Conservation (phyloP, 768 basidiomycete species). For the Kwoniella pini region DNA sequence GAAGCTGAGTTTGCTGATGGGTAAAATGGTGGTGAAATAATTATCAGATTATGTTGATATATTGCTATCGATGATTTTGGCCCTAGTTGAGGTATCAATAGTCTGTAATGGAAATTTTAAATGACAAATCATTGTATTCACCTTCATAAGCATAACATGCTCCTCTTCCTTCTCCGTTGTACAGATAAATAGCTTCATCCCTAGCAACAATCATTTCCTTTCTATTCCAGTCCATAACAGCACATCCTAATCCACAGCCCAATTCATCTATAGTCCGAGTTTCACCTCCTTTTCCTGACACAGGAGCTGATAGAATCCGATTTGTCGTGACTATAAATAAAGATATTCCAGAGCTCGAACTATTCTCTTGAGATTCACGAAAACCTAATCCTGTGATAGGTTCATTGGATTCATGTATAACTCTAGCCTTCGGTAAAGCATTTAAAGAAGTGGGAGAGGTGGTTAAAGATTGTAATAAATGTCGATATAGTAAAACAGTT, state of each 20-base stretch:
- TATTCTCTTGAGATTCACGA: constrained; percentile 59
- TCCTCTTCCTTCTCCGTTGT: constrained; percentile 76
- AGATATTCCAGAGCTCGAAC: constrained; percentile 55
- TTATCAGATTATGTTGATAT: constrained; percentile 80
- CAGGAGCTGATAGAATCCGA: constrained; percentile 69
- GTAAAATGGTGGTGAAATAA: constrained; percentile 81
- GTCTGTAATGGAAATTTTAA: constrained; percentile 1
- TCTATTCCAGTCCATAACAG: constrained; percentile 69
- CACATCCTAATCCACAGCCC: constrained; percentile 81
- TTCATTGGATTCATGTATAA: constrained; percentile 77
- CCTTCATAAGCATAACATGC: constrained; percentile 92
- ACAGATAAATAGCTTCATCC: constrained; percentile 88
- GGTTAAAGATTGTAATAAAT: constrained; percentile 84
- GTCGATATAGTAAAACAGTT: constrained; percentile 84
- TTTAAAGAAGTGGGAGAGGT: constrained; percentile 66
- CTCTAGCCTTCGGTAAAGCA: constrained; percentile 78
- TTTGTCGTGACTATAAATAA: constrained; percentile 87
- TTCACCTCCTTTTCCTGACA: constrained; percentile 66
- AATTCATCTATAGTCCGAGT: constrained; percentile 79
- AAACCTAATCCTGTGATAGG: constrained; percentile 93
- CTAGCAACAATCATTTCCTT: constrained; percentile 76
- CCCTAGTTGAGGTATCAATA: constrained; percentile 57
- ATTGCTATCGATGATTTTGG: constrained; percentile 75
- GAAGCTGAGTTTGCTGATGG: constrained; percentile 68
- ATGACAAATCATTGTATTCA: constrained; percentile 42